Percentiles rank a stretch among this genome's conserved stretches.
Conservation (phyloP, 73 alveolate genomes). For the Tetrahymena malaccensis region DNA sequence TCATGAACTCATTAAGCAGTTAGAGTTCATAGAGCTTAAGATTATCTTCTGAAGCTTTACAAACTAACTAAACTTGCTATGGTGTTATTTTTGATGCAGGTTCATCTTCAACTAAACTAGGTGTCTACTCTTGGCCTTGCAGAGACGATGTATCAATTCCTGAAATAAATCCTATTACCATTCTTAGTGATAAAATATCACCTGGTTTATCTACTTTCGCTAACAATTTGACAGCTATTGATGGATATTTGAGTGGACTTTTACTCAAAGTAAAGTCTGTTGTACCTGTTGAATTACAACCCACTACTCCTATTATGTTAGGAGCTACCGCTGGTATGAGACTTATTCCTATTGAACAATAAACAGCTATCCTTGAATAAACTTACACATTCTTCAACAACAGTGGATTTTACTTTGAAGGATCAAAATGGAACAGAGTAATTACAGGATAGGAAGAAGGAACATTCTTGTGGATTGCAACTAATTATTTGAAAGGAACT, state of each 20-base stretch:
- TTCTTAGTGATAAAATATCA: neutral
- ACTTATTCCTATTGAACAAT: slow-evolving; percentile 6
- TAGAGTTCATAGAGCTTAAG: neutral
- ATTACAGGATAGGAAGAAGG: slow-evolving; percentile 42
- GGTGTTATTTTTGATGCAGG: slow-evolving; percentile 34
- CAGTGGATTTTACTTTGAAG: slow-evolving; percentile 14
- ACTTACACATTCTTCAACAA: neutral
- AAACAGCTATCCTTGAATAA: slow-evolving; percentile 15
- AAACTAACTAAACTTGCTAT: slow-evolving; percentile 14
- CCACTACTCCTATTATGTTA: slow-evolving; percentile 19
- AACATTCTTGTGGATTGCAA: slow-evolving; percentile 14
- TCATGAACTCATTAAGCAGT: neutral
- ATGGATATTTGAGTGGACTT: neutral
- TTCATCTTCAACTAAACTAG: slow-evolving; percentile 24
- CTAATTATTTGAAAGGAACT: slow-evolving; percentile 1
- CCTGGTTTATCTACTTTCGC: slow-evolving; percentile 33
- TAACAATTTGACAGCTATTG: neutral
- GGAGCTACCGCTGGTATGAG: slow-evolving; percentile 51
- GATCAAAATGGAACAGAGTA: slow-evolving; percentile 14
- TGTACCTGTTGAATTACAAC: slow-evolving; percentile 6
- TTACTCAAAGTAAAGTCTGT: neutral
- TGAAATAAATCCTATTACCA: neutral
- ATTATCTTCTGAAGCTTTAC: neutral
- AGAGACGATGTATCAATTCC: slow-evolving; percentile 3
- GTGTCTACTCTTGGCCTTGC: slow-evolving; percentile 19